Evolutionary conservation across 1,139 yeast species (phyloP), one percentile per base, ranked within the genome.

Genomic region (Starmera stellimalicola): DNA sequence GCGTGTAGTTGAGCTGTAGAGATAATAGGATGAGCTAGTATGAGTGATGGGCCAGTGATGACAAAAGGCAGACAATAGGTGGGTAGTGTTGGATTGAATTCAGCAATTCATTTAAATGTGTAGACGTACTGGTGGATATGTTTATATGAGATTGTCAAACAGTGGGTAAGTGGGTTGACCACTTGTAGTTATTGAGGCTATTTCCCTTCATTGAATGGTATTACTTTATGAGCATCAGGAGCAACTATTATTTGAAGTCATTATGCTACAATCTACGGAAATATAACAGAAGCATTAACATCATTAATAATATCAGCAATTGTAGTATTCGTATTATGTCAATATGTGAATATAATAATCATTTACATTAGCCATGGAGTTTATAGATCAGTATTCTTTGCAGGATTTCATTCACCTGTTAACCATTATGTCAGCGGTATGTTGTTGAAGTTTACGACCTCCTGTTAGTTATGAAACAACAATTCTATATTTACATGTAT

Each of bases 391-490:
- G 41, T 42, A 26, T 43, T 42, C 42, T 42, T 30, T 30, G 22
- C 37, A 17, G 38, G 37, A 39, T 39, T 41, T 38, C 32, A 31
- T 38, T 29, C 44, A 41, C 27, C 38, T 40, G 45, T 33, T 41
- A 34, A 30, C 34, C 20, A 31, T 38, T 25, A 38, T 40, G 44
- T 30, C 38, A 31, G 33, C 32, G 11, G 25, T 41, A 14, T 37
- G 40, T 40, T 38, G 31, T 30, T 32, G 33, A 34, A 32, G 44
- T 33, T 35, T 18, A 29, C 32, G 22, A 29, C 39, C 31, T 33
- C 45, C 41, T 36, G 40, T 42, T 16, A 37, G 35, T 27, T 41
- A 35, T 33, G 45, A 42, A 41, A 31, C 39, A 24, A 42, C 45
- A 32, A 40, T 41, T 15, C 30, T 42, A 34, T 42, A 42, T 31